Conservation (phyloP, 2,329 filamentous ascomycete species). For the Teratosphaeria viscida region DNA sequence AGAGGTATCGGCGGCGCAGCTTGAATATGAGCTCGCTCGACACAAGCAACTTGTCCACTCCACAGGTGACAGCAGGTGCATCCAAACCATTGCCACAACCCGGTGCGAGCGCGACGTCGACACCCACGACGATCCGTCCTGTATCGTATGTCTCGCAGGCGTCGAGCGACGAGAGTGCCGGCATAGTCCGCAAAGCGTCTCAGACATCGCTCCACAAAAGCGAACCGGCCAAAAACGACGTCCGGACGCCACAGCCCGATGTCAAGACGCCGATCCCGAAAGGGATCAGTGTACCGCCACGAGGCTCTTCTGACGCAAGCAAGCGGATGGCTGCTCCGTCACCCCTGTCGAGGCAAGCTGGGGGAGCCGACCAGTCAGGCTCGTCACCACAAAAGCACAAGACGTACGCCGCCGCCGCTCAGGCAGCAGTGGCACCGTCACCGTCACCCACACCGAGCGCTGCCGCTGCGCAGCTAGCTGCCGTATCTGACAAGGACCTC, state of each 20-base stretch:
- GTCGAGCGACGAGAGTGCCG: constrained; percentile 25
- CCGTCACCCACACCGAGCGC: constrained; percentile 42
- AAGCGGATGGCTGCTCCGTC: constrained; percentile 36
- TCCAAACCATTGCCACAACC: constrained; percentile 16
- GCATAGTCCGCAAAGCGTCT: constrained; percentile 8
- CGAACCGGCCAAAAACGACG: constrained; percentile 2
- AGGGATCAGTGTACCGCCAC: constrained; percentile 19
- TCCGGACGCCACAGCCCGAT: constrained; percentile 10
- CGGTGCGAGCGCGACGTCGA: constrained; percentile 16
- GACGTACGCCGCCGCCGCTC: constrained; percentile 23
- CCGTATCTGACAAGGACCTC: constrained; percentile 72
- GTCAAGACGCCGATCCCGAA: constrained; percentile 1
- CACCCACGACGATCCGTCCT: constrained; percentile 23
- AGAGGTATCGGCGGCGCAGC: constrained; percentile 71
- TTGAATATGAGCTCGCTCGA: constrained; percentile 52
- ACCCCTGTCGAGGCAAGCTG: constrained; percentile 37
- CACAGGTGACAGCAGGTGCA: constrained; percentile 12
- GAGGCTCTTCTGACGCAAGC: constrained; percentile 29
- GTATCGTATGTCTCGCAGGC: constrained; percentile 23
- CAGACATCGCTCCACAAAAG: constrained; percentile 7
- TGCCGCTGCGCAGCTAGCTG: constrained; percentile 73
- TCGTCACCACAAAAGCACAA: constrained; percentile 18
- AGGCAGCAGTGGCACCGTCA: constrained; percentile 10
- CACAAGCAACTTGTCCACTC: constrained; percentile 15
- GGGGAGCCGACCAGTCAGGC: constrained; percentile 19